Evolutionary conservation across 2,329 filamentous ascomycete species (phyloP).

Genomic region (Curvularia sp.): DNA sequence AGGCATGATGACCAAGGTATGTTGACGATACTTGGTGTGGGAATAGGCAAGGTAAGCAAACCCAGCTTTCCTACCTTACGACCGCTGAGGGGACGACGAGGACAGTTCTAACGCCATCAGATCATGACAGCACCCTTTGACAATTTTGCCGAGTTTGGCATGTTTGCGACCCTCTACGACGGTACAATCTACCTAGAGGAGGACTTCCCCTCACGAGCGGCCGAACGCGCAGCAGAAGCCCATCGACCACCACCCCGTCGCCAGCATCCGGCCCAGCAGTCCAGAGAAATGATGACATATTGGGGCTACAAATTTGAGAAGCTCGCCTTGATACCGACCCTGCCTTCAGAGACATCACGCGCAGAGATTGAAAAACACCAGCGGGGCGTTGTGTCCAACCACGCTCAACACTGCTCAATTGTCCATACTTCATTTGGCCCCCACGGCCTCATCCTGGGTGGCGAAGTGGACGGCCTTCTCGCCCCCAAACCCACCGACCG

Average conservation of each 20-base stretch:
- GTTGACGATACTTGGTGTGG: conserved; percentile 17
- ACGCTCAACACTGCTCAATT: conserved; percentile 94
- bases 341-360: conserved; percentile 80
- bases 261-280: conserved; percentile 61
- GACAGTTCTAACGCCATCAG: conserved; percentile 54
- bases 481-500: conserved; percentile 26
- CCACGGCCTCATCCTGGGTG: conserved; percentile 77
- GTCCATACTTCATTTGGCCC: conserved; percentile 86
- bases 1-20: conserved; percentile 97
- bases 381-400: conserved; percentile 78
- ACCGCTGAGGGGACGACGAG: neutral
- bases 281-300: conserved; percentile 85
- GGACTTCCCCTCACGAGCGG: conserved; percentile 75
- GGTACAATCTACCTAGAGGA: conserved; percentile 87
- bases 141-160: conserved; percentile 81
- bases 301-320: conserved; percentile 99
- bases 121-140: conserved; percentile 88
- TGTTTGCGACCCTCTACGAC: conserved; percentile 93
- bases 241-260: conserved; percentile 31
- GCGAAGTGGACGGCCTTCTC: conserved; percentile 84
- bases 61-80: conserved; percentile 24
- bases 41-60: conserved; percentile 25
- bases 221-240: conserved; percentile 60
- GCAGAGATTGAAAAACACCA: conserved; percentile 81
- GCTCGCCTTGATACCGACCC: conserved; percentile 74